Base-by-base conservation (phyloP, 140 eudicot species). In the Ambrosia hybrid region DNA sequence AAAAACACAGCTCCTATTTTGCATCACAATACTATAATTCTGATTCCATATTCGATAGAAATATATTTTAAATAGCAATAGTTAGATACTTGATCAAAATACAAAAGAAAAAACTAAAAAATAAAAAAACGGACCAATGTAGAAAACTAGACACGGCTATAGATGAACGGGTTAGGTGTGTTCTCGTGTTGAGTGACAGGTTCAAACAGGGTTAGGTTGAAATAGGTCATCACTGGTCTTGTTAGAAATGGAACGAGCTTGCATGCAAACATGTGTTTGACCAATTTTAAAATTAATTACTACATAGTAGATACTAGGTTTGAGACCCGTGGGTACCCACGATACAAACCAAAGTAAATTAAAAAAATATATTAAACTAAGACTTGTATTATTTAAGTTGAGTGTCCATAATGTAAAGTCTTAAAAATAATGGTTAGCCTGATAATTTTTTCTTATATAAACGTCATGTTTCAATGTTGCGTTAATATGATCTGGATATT, bases 1-100 rank as follows among this genome's bases (percentile, higher is more conserved):
- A 14, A 15, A 15, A 14, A 3, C 2, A 55, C 3, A 55, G 30
- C 60, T 16, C 60, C 33, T 14, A 68, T 51, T 34, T 51, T 68
- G 62, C 34, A 34, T 14, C 16, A 15, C 33, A 70, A 69, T 53
- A 69, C 33, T 13, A 33, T 52, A 34, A 39, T 63, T 63, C 68
- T 14, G 33, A 6, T 38, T 38, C 45, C 5, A 8, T n/a, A 63
- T 4, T 38, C 0, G 5, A 38, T n/a, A 13, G 9, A 57, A 63
- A 66, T 66, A 17, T 45, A 15, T 45, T 66, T 43, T 13, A 9
- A 7, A 66, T 6, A 11, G 1, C 15, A 67, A 46, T 6, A 64
- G 10, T 43, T 43, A 46, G 26, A 21, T 21, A 21, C 26, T 21
- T 21, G 26, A 46, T 67, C 41, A 67, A 46, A 67, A 26, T 30